These are phyloP conservation scores for Selenicereus undatus DNA, from an alignment of 148 eudicot species.

Conservation along the genomic window DNA sequence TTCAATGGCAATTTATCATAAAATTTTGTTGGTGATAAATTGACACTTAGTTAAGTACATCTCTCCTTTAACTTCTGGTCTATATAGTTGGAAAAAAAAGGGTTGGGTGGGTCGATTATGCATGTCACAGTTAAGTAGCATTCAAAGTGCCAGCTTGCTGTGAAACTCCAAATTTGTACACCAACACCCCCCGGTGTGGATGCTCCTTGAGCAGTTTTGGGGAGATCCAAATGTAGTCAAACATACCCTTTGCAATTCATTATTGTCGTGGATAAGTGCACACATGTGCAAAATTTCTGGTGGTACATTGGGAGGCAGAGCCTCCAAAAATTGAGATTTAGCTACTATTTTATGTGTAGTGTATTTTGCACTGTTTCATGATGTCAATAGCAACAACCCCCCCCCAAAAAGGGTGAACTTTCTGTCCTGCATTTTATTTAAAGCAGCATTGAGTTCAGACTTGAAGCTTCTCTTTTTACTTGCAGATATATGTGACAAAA, in stretches of 20 bases:
- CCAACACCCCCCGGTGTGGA: neutral
- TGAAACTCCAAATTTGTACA: neutral
- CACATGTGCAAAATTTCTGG: neutral
- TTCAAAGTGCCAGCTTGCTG: neutral
- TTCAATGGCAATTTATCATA: neutral
- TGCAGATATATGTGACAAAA: constrained; percentile 84
- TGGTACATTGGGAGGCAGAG: neutral
- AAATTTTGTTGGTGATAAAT: neutral
- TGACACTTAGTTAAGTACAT: constrained; percentile 3
- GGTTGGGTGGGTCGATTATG: neutral
- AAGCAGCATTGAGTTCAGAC: neutral
- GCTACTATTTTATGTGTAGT: too few species aligned
- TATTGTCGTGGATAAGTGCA: neutral
- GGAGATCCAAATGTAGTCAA: neutral
- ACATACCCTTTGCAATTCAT: neutral
- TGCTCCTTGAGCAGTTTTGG: neutral
- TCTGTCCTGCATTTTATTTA: neutral
- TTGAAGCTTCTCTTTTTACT: constrained; percentile 5
- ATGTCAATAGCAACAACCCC: neutral
- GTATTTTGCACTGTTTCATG: neutral
- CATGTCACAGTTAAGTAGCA: neutral
- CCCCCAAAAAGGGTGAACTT: too few species aligned
- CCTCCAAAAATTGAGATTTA: too few species aligned
- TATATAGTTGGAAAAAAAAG: neutral
- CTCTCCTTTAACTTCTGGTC: neutral